phyloP scores from a whole-genome alignment of 768 basidiomycete species.

The Polyporus arcularius region DNA sequence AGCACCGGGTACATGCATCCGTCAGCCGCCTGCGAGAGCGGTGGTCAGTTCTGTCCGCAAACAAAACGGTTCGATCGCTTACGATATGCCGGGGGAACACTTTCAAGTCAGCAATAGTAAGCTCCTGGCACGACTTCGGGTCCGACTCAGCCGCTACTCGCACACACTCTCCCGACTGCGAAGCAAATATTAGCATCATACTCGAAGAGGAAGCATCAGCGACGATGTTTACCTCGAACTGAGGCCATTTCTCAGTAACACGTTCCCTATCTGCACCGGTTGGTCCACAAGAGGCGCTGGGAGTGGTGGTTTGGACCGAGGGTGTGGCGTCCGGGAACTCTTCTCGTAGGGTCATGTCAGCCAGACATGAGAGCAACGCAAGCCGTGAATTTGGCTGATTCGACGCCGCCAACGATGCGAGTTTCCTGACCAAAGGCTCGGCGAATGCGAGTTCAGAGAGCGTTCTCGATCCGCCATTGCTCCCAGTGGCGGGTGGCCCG shows the following conservation, averaged over 20 bases:
- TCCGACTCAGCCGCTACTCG: background rate
- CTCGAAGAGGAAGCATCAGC: background rate
- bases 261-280: background rate
- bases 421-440: background rate
- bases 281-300: background rate
- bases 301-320: background rate
- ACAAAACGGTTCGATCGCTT: background rate
- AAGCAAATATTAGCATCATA: background rate
- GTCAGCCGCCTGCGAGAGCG: background rate
- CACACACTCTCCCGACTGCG: background rate
- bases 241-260: background rate
- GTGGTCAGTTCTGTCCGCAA: background rate
- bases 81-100: background rate
- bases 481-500: background rate
- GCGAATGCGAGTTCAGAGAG: background rate
- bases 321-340: background rate
- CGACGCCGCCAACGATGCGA: background rate
- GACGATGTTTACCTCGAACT: background rate
- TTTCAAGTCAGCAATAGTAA: constrained; percentile 1
- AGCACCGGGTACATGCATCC: background rate
- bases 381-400: background rate
- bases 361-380: background rate
- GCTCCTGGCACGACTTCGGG: background rate
- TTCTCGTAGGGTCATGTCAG: background rate
- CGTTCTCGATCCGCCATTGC: background rate